Evolutionary conservation across 1,139 yeast genomes (phyloP), one percentile per base, ranked within the genome.

Genomic region (Candida tunisiensis): DNA sequence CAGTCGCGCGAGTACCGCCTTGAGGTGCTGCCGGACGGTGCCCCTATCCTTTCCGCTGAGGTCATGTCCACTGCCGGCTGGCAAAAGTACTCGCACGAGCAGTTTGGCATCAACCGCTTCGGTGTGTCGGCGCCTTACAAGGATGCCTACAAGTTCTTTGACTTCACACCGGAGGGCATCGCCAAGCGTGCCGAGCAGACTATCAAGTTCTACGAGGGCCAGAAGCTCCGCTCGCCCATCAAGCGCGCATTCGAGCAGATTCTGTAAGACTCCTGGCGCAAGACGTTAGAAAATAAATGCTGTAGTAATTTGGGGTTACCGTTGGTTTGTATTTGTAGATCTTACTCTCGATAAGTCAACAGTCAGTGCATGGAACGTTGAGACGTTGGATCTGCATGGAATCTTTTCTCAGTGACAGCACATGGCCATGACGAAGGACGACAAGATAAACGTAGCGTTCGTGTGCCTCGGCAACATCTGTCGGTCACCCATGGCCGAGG

Each of bases 401-500:
- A n/a, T n/a, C n/a, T n/a, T n/a, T n/a, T n/a, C n/a, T n/a, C n/a
- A n/a, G n/a, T n/a, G n/a, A n/a, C n/a, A n/a, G n/a, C n/a, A n/a
- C 9, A 8, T 17, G n/a, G 19, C 15, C 14, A 20, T 20, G 22
- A 20, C 22, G 5, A 13, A 20, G 15, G 14, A 20, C 5, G 22
- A 20, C 8, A 4, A 20, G 25, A 34, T 73, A 8, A 63, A 77
- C 1, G 88, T 82, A 20, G 93, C 92, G 1, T 85, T 85, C 47
- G 91, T 83, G 2, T 85, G 96, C 46, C 60, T 83, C 13, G 96
- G 96, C 3, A 85, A 85, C 51, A 82, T 83, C 24, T 85, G 98
- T 46, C 88, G 96, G 29, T 83, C 95, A 1, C 95, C 96, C 8
- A 85, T 85, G 96, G 96, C 98, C 0, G 96, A 85, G 55, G 95